phyloP scores from a whole-genome alignment of 441 rosid genomes.

The Cnidoscolus chayamansa region DNA sequence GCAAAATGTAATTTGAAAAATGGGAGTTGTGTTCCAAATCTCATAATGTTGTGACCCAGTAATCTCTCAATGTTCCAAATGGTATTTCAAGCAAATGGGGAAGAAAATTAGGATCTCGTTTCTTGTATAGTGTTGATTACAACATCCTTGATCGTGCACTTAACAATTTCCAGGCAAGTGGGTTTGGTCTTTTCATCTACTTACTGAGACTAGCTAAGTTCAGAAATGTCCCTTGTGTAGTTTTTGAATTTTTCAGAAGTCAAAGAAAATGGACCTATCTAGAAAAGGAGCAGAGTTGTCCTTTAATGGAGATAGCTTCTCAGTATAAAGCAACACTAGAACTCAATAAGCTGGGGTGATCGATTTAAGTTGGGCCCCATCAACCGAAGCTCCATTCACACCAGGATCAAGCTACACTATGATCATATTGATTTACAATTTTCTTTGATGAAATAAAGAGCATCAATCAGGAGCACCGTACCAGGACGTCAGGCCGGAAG shows the following conservation, averaged over 20 bases:
- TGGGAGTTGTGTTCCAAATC: not conserved
- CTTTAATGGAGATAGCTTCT: conserved; percentile 95
- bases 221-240: conserved; percentile 33
- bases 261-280: conserved; percentile 48
- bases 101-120: not conserved
- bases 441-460: not conserved
- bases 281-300: conserved; percentile 83
- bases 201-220: not conserved
- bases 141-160: conserved; percentile 88
- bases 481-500: too few relatives aligned
- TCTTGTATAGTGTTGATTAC: conserved; percentile 46
- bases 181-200: conserved; percentile 1
- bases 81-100: not conserved
- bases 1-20: not conserved
- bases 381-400: conserved; percentile 46
- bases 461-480: too few relatives aligned
- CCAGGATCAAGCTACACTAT: conserved; percentile 57
- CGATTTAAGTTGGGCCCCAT: conserved; percentile 41
- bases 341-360: conserved; percentile 77
- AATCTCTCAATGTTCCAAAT: not conserved
- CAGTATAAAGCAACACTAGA: conserved; percentile 92
- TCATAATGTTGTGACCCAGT: not conserved
- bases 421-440: not conserved
- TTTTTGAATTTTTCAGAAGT: conserved; percentile 89
- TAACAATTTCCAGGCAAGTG: conserved; percentile 85